Base-by-base conservation (phyloP, 805 yeast species). In the Zygotorulaspora sp. region DNA sequence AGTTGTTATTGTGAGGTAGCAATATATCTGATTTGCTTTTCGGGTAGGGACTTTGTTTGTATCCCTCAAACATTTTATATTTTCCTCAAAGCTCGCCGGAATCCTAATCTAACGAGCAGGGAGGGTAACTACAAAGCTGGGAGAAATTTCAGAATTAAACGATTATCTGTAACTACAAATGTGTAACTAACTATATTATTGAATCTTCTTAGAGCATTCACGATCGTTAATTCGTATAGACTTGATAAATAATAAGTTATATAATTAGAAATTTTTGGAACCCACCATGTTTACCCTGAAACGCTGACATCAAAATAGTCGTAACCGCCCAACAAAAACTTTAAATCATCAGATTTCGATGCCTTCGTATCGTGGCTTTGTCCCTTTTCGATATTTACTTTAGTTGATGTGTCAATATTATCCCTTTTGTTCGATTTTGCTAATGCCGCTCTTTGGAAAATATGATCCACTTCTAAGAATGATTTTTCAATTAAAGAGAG, bases 261-360 rank as follows among this genome's bases (percentile, higher is more conserved):
- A 13, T 5, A 23, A n/a, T 23, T 4, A 7, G 4, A 7, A 23
- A 5, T 23, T 11, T 23, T 23, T 23, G 12, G 12, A 23, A 13
- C 26, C 12, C 4, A 23, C 11, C 26, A 23, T 4, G n/a, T 9
- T 32, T 34, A 55, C 8, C 61, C 61, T 7, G 55, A 44, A 6
- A 55, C 54, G 26, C 55, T 53, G 8, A 57, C 63, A 50, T 83
- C 92, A 57, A 84, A 84, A 59, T 84, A 83, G 24, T 89, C 95
- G 59, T 88, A 88, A 2, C 96, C 96, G 30, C 95, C 90, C 26
- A 87, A 66, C 40, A 75, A 47, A 41, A 60, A 65, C 40, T 55
- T 57, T 45, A 68, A 60, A 44, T 63, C 58, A 13, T 63, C 66
- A 5, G 67, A 60, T 49, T 61, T 59, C 20, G 29, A 27, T 27